Conservation (phyloP, 78 protist species). For the Isochrysis galbana region DNA sequence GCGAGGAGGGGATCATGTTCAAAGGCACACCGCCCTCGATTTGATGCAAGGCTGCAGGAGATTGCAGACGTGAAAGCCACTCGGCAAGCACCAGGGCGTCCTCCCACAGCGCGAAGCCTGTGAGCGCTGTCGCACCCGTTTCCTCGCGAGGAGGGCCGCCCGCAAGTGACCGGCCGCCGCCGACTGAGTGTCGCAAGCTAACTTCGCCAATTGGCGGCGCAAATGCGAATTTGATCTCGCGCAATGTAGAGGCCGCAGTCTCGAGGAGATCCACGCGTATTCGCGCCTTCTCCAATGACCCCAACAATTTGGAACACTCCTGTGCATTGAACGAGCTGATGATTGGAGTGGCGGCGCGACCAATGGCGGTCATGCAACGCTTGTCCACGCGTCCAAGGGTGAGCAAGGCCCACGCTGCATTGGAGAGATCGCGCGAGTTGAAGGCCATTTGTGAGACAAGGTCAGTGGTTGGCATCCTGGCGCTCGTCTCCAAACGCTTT, state of each 20-base stretch:
- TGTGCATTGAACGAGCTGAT: constrained; percentile 20
- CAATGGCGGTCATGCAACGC: not conserved
- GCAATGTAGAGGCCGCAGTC: not conserved
- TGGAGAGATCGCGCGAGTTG: constrained; percentile 3
- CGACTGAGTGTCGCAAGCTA: not conserved
- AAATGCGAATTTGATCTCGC: not conserved
- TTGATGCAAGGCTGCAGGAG: not conserved
- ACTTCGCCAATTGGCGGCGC: not conserved
- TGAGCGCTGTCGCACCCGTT: constrained; percentile 5
- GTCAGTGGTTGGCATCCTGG: too few relatives aligned
- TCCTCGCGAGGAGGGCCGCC: too few relatives aligned
- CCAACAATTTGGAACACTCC: constrained; percentile 10
- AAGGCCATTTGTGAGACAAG: too few relatives aligned
- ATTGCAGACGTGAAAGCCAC: not conserved
- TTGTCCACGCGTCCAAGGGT: not conserved
- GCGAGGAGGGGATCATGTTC: not conserved
- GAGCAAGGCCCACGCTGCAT: constrained; percentile 28
- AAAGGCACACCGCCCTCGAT: not conserved
- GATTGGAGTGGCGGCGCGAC: not conserved
- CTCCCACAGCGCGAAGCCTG: constrained; percentile 34
- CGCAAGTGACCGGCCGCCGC: too few relatives aligned
- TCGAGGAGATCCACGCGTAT: not conserved
- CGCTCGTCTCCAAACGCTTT: too few relatives aligned
- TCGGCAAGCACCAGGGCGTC: not conserved
- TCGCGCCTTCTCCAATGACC: constrained; percentile 11